These are phyloP conservation scores for Ustilago xerochloae DNA, from an alignment of 1,284 basidiomycete genomes.

Conservation along the genomic window DNA sequence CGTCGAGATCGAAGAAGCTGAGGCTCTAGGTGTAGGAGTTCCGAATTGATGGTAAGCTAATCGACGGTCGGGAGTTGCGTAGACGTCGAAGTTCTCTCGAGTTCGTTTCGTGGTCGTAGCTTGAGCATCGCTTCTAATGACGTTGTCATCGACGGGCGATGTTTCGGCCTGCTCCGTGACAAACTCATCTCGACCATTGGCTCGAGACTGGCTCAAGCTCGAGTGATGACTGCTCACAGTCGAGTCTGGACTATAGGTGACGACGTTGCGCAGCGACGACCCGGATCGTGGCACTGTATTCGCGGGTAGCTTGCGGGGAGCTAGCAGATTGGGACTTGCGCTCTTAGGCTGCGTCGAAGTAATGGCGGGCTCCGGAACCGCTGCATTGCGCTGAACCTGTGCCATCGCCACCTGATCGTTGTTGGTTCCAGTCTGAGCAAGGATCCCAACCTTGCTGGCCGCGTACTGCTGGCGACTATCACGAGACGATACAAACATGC, in stretches of 20 bases:
- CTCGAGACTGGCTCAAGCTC: conserved; percentile 3
- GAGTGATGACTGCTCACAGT: conserved; percentile 38
- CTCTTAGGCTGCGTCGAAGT: not conserved
- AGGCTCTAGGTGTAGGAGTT: conserved; percentile 33
- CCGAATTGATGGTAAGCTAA: conserved; percentile 16
- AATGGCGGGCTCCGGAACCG: not conserved
- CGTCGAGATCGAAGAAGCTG: conserved; percentile 28
- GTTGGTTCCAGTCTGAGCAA: too few relatives aligned
- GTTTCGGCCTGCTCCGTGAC: conserved; percentile 1
- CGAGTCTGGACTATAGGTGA: conserved; percentile 47
- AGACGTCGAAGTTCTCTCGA: conserved; percentile 17
- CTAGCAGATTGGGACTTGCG: conserved; percentile 10
- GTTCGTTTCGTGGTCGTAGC: conserved; percentile 7
- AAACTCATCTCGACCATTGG: conserved; percentile 15
- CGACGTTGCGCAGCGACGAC: conserved; percentile 44
- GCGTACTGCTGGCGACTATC: conserved; percentile 10
- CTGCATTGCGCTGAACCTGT: not conserved
- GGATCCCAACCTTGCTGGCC: not conserved
- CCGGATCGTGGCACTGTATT: conserved; percentile 40
- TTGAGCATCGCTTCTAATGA: conserved; percentile 10
- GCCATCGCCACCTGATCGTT: not conserved
- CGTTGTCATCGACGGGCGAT: not conserved
- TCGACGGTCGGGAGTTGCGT: conserved; percentile 36
- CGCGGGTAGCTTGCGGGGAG: conserved; percentile 8
- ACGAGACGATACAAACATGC: conserved; percentile 21